Evolutionary conservation across 2,329 filamentous ascomycete genomes (phyloP), one percentile per base, ranked within the genome.

Genomic region (Ascomycota sp.): DNA sequence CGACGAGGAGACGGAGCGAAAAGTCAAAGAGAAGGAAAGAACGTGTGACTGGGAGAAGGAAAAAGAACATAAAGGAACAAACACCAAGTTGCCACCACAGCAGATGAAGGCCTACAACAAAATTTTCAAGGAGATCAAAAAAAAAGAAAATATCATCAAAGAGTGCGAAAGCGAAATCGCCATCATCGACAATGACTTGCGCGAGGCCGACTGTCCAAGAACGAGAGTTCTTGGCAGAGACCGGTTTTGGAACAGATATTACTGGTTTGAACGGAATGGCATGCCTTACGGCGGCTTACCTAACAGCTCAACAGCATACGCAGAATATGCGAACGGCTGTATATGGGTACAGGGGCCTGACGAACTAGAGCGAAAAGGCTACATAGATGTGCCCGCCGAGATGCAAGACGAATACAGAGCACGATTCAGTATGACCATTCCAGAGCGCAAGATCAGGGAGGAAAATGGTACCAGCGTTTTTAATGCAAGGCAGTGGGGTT

Each of bases 231-330:
- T 98, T 19, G 89, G 89, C 35, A 86, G 89, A 49, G 89, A 98
- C 53, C 73, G 89, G 27, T 98, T 93, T 61, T 93, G 86, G 73
- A 95, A 98, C 52, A 72, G 86, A 31, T 98, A 95, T 53, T 95
- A 91, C 61, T 98, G 89, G 86, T 94, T 95, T 50, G 89, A 98
- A 54, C 76, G 86, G 37, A 98, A 95, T 45, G 89, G 85, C 17
- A 95, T 95, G 85, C 89, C 89, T 0, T 93, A 86, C 44, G 82
- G 67, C 21, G 89, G 89, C 4, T 63, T 94, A 32, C 85, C 85
- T 0, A 70, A 68, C 38, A 92, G 82, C 50, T 94, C 85, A 11
- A 95, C 86, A 2, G 78, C 82, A 1, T 63, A 73, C 27, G 83
- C 86, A 15, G 75, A 69, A 7, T 98, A 95, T 46, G 85, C 86